Percentiles rank a stretch among this genome's conserved stretches.
These are phyloP conservation scores for Leccinum boreale DNA, from an alignment of 768 basidiomycete genomes.

Conservation along the genomic window DNA sequence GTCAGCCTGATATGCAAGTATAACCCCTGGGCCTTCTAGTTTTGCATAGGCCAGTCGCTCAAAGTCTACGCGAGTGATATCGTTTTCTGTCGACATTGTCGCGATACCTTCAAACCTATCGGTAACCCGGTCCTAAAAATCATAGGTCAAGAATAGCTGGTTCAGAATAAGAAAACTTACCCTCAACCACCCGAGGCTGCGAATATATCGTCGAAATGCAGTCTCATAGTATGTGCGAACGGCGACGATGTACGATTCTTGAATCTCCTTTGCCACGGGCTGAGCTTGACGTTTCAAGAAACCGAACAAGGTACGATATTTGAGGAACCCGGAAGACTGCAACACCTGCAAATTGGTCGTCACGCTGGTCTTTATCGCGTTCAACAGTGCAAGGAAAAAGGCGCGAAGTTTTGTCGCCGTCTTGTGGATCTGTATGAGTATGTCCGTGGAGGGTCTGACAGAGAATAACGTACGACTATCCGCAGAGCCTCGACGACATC, in stretches of 20 bases:
- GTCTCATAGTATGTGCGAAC: conserved; percentile 95
- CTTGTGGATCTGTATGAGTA: conserved; percentile 38
- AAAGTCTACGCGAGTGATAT: conserved; percentile 39
- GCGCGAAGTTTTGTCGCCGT: conserved; percentile 84
- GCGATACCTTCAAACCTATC: conserved; percentile 73
- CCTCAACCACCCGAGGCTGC: conserved; percentile 78
- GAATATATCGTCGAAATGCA: conserved; percentile 83
- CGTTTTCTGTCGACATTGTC: conserved; percentile 40
- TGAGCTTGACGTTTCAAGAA: conserved; percentile 85
- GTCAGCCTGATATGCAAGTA: conserved; percentile 86
- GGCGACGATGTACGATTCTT: conserved; percentile 78
- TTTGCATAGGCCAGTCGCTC: conserved; percentile 64
- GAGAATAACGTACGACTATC: conserved; percentile 63
- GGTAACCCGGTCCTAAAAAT: conserved; percentile 52
- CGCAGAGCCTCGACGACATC: conserved; percentile 85
- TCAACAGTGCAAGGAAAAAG: conserved; percentile 82
- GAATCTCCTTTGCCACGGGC: conserved; percentile 80
- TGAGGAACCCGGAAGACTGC: conserved; percentile 82
- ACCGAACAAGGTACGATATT: conserved; percentile 75
- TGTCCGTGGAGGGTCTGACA: not conserved
- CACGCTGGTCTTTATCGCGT: conserved; percentile 77
- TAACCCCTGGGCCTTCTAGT: conserved; percentile 77
- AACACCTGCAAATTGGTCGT: conserved; percentile 92
- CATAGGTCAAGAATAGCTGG: not conserved
- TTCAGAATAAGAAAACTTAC: conserved; percentile 33